Percentiles rank a stretch among this genome's conserved stretches.
These are phyloP conservation scores for Camellia oleifera DNA, from an alignment of 179 eudicot genomes.

Conservation along the genomic window DNA sequence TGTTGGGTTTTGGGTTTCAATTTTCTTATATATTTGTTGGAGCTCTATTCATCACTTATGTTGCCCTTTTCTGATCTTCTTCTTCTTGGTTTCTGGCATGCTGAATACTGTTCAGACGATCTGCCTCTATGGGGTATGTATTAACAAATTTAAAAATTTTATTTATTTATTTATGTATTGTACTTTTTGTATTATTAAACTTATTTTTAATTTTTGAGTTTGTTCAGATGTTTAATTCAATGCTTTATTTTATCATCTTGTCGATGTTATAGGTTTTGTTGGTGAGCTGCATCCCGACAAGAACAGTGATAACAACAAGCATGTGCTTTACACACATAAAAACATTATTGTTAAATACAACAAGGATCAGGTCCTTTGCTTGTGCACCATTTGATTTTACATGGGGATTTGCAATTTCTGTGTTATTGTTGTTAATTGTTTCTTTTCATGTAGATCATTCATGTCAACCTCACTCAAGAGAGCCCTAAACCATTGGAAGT, in stretches of 20 bases:
- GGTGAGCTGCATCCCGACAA: constrained; percentile 81
- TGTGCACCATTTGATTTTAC: background rate
- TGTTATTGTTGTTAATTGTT: constrained; percentile 3
- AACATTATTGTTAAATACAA: constrained; percentile 65
- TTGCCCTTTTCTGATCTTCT: constrained; percentile 19
- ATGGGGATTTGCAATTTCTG: background rate
- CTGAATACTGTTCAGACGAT: constrained; percentile 63
- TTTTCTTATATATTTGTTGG: background rate
- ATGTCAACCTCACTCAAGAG: constrained; percentile 90
- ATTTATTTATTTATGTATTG: background rate
- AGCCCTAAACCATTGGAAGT: constrained; percentile 69
- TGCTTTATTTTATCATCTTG: constrained; percentile 9
- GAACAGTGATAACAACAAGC: constrained; percentile 61
- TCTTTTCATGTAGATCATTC: constrained; percentile 63
- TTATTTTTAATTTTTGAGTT: too few relatives aligned
- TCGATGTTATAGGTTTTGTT: constrained; percentile 58
- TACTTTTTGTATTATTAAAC: background rate
- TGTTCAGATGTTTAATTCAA: background rate
- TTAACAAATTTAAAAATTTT: background rate
- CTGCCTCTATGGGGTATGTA: constrained; percentile 91
- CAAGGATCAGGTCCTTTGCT: constrained; percentile 60
- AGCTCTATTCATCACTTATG: background rate
- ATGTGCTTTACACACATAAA: constrained; percentile 78
- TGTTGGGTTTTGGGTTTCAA: background rate
- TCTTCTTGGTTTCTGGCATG: constrained; percentile 23